Conservation (phyloP, 208 protist species). For the Acanthamoeba sp. region DNA sequence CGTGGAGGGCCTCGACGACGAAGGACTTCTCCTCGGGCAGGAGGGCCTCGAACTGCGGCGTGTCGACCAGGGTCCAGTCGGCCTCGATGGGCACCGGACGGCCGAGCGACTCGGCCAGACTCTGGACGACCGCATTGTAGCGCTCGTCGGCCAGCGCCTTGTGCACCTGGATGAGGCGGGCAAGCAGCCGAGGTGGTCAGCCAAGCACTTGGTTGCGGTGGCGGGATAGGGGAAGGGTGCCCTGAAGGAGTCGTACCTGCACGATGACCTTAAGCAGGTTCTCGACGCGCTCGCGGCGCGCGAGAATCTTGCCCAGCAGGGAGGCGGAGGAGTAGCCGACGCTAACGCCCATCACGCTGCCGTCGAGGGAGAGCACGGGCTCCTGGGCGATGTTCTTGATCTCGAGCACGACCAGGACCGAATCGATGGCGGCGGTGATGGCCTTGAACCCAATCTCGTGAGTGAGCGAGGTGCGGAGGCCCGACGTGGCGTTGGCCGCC, state of each 20-base stretch:
- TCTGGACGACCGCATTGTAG: background rate
- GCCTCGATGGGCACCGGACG: conserved; percentile 17
- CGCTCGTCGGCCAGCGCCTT: conserved; percentile 39
- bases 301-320: background rate
- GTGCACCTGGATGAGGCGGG: too few species aligned
- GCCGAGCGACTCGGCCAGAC: background rate
- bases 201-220: background rate
- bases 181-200: background rate
- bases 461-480: conserved; percentile 10
- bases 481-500: background rate
- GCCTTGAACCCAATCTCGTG: conserved; percentile 50
- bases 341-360: background rate
- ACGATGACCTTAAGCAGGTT: conserved; percentile 48
- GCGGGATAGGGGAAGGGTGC: background rate
- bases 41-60: conserved; percentile 33
- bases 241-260: too few species aligned
- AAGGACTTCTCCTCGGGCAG: conserved; percentile 26
- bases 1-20: conserved; percentile 32
- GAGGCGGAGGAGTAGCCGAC: background rate
- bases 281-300: conserved; percentile 55
- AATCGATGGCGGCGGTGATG: conserved; percentile 14
- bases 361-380: conserved; percentile 16
- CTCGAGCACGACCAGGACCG: conserved; percentile 12
- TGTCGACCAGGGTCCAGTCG: conserved; percentile 57
- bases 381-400: background rate